Conservation (phyloP, 177 flowering plant species). For the Vitis hybrid region DNA sequence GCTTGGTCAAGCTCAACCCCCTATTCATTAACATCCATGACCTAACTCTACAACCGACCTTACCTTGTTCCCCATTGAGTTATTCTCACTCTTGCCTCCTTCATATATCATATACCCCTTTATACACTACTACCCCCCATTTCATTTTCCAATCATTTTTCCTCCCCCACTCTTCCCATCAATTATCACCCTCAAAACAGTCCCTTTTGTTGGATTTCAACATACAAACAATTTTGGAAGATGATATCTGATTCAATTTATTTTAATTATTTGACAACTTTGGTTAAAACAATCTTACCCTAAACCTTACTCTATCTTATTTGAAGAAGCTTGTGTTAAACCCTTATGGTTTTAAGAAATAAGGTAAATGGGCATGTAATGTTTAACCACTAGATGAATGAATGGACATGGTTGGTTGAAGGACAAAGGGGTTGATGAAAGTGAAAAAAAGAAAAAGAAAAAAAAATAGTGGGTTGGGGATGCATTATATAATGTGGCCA, state of each 20-base stretch:
- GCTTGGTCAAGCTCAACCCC: constrained; percentile 3
- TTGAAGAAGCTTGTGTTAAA: too few species aligned
- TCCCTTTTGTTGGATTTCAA: not conserved
- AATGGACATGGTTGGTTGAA: too few species aligned
- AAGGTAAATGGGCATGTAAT: too few species aligned
- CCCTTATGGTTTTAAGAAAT: too few species aligned
- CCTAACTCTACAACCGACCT: constrained; percentile 23
- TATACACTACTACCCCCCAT: constrained; percentile 6
- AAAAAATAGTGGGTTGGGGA: not conserved
- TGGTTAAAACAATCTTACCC: too few species aligned
- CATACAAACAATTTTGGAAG: not conserved
- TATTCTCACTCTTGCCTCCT: constrained; percentile 10
- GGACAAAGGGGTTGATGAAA: too few species aligned
- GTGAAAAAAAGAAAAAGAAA: too few species aligned
- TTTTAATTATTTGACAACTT: too few species aligned
- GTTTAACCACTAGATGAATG: too few species aligned
- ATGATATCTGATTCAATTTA: too few species aligned
- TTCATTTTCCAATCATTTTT: not conserved
- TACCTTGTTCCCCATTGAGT: constrained; percentile 4
- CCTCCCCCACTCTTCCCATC: too few species aligned
- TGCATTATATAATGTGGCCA: not conserved
- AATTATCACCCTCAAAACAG: not conserved
- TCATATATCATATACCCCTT: not conserved
- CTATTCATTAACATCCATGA: constrained; percentile 12
- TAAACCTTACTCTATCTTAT: too few species aligned